Evolutionary conservation across 1,139 yeast species (phyloP), one percentile per base, ranked within the genome.

Genomic region (Suhomyces guaymorum): DNA sequence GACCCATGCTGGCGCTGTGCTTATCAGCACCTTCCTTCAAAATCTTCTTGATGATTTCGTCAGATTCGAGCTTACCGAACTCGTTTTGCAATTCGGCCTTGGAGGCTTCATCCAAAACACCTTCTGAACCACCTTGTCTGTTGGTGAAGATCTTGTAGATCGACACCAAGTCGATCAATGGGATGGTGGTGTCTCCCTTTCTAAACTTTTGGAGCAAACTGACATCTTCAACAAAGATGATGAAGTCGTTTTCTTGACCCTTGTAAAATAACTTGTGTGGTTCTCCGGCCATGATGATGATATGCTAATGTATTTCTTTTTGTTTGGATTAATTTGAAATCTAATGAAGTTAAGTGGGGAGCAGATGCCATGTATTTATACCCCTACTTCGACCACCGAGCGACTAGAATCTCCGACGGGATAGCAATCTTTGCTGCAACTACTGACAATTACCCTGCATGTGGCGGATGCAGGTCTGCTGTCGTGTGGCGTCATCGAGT

Each of bases 41-140:
- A 35, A 85, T 82, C 41, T 59, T 54, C 43, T 71, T 73, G 39
- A 84, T 70, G 18, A 75, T 70, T 29, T 70, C 74, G 44, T 77
- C 82, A 4, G 52, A 50, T 28, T 59, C 61, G 35, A 63, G 53
- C 10, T 73, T 66, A 25, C 88, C 89, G 48, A 86, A 86, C 49
- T 85, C 90, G 44, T 73, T 75, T 34, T 69, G 73, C 40, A 86
- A 60, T 44, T 80, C 82, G 14, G 66, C 61, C 39, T 77, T 73
- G n/a, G 90, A 80, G 2, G 94, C 95, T 51, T 78, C 81, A 41
- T 82, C 88, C 22, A 83, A 59, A 7, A 74, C 71, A 37, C 95
- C 95, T 49, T 79, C 86, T 4, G 77, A 64, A 21, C 95, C 95
- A 31, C 85, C 84, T 30, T 68, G 69, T 45, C 75, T 73, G 41